phyloP scores from a whole-genome alignment of 352 stramenopile genomes.

The Pilasporangium apinafurcum region DNA sequence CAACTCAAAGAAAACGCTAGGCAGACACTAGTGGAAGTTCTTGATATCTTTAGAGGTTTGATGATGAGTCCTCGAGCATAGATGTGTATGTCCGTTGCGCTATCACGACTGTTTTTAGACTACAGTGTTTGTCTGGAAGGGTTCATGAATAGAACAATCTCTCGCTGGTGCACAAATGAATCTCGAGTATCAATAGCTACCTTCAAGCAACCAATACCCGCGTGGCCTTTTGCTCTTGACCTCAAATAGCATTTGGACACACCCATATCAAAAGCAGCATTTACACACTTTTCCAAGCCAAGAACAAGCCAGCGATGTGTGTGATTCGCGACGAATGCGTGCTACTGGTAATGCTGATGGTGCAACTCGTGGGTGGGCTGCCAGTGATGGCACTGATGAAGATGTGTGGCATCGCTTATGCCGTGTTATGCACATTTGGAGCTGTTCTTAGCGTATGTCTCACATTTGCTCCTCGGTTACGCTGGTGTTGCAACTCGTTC shows the following conservation, averaged over 20 bases:
- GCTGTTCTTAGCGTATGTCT: conserved; percentile 30
- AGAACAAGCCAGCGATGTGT: conserved; percentile 19
- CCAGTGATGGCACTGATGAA: conserved; percentile 46
- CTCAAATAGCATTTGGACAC: not conserved
- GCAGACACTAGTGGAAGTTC: too few species aligned
- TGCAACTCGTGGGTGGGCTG: conserved; percentile 28
- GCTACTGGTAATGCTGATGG: conserved; percentile 28
- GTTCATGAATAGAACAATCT: too few species aligned
- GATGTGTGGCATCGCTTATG: conserved; percentile 27
- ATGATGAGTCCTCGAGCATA: too few species aligned
- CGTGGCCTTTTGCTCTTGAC: too few species aligned
- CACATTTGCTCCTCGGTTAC: conserved; percentile 28
- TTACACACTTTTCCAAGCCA: not conserved
- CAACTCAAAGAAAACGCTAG: too few species aligned
- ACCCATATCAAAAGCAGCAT: not conserved
- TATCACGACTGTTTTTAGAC: too few species aligned
- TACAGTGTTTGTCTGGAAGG: too few species aligned
- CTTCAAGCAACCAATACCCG: too few species aligned
- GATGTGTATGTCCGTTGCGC: too few species aligned
- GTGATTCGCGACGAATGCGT: conserved; percentile 39
- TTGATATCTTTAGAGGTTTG: too few species aligned
- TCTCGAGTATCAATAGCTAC: too few species aligned
- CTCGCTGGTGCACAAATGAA: too few species aligned
- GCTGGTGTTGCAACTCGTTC: conserved; percentile 25
- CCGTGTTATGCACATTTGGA: conserved; percentile 24